phyloP scores from a whole-genome alignment of 176 grass and related monocot species.

The Saccharum officinarum region DNA sequence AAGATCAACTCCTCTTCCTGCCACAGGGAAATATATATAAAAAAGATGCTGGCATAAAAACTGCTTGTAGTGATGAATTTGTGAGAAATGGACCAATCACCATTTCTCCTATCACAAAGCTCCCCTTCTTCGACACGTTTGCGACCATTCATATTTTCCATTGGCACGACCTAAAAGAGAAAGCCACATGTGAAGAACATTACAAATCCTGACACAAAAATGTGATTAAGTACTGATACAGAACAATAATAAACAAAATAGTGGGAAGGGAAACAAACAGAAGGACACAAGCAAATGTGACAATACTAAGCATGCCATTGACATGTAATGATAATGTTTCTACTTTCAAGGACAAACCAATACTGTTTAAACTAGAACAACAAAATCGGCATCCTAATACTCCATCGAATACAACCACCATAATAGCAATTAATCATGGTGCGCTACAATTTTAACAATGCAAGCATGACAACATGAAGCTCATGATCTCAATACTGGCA shows the following conservation, averaged over 20 bases:
- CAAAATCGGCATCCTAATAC: neutral
- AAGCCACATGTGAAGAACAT: neutral
- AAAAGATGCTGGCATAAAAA: neutral
- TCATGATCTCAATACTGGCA: neutral
- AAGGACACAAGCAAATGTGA: neutral
- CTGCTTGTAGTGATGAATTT: neutral
- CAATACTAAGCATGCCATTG: neutral
- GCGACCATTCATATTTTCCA: slow-evolving; percentile 98
- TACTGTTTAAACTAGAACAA: neutral
- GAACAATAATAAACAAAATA: slow-evolving; percentile 9
- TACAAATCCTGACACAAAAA: slow-evolving; percentile 1
- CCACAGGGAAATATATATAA: slow-evolving; percentile 18
- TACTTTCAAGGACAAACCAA: neutral
- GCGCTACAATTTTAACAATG: neutral
- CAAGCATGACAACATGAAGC: neutral
- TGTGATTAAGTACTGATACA: neutral
- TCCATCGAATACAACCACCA: neutral
- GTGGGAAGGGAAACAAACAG: neutral
- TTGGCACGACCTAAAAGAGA: slow-evolving; percentile 73
- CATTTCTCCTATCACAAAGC: slow-evolving; percentile 96
- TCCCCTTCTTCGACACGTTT: slow-evolving; percentile 84
- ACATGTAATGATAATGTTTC: neutral
- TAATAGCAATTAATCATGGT: neutral
- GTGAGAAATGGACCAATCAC: slow-evolving; percentile 42
- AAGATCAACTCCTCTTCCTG: slow-evolving; percentile 98